A percentile compares a stretch with the other conserved stretches of the same genome.
Evolutionary conservation across 192 early-diverging fungal species (phyloP).

Genomic region (Dimargaris cristalligena): DNA sequence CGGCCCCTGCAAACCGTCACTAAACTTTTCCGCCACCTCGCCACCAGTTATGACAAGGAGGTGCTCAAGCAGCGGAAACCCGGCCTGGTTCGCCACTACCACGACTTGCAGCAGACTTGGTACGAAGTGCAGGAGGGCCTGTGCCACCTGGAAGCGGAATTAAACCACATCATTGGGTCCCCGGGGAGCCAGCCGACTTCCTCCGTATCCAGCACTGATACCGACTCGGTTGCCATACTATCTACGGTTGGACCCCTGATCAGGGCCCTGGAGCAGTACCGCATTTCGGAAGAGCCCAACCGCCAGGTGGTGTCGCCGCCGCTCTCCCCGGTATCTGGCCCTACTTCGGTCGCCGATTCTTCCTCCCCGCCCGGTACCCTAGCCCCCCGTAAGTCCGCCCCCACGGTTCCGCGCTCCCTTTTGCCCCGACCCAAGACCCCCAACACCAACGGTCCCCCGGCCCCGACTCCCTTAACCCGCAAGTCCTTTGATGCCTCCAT

Average conservation of each 20-base stretch:
- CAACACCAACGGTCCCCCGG: background rate
- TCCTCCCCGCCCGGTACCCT: background rate
- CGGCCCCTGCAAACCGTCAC: constrained; percentile 8
- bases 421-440: background rate
- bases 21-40: constrained; percentile 9
- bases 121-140: constrained; percentile 11
- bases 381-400: background rate
- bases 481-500: constrained; percentile 4
- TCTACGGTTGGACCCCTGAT: background rate
- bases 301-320: too few species aligned
- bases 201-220: background rate
- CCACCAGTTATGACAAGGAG: constrained; percentile 7
- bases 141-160: constrained; percentile 9
- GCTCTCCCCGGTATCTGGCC: background rate
- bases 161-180: background rate
- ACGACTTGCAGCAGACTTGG: constrained; percentile 5
- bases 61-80: constrained; percentile 9
- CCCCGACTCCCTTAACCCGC: constrained; percentile 2
- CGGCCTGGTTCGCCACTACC: constrained; percentile 1
- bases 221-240: background rate
- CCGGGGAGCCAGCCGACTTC: background rate
- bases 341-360: background rate
- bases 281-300: background rate
- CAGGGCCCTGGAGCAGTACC: background rate
- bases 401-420: background rate